A percentile compares a stretch with the other conserved stretches of the same genome.
phyloP scores from a whole-genome alignment of 2,329 filamentous ascomycete species.

The Beauveria bassiana region DNA sequence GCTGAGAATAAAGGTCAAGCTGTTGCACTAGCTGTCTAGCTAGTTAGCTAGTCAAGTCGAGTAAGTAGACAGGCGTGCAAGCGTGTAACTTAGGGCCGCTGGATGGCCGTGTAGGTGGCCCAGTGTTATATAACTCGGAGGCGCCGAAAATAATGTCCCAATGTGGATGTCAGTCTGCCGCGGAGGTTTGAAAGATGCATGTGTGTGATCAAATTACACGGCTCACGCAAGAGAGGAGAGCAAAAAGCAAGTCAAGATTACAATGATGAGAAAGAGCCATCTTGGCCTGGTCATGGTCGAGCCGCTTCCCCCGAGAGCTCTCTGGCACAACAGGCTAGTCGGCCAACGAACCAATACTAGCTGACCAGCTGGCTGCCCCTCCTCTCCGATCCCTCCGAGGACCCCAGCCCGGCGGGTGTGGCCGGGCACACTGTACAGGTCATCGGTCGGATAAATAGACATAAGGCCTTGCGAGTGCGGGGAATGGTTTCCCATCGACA shows the following conservation, averaged over 20 bases:
- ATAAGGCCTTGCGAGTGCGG: neutral
- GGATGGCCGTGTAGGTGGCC: neutral
- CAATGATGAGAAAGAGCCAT: neutral
- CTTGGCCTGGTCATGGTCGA: neutral
- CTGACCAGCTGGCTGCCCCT: neutral
- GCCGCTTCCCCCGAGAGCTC: neutral
- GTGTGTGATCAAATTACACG: neutral
- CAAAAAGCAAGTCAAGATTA: neutral
- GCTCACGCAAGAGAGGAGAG: neutral
- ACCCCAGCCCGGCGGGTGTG: neutral
- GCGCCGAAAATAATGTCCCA: neutral
- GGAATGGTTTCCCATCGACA: neutral
- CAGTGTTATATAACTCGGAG: neutral
- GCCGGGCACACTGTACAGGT: neutral
- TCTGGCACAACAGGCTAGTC: neutral
- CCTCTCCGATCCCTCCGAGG: constrained; percentile 1
- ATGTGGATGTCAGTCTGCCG: neutral
- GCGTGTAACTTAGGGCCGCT: neutral
- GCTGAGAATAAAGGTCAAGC: too few species aligned
- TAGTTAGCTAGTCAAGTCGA: too few species aligned
- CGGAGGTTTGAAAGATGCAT: neutral
- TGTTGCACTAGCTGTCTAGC: too few species aligned
- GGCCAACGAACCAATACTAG: neutral
- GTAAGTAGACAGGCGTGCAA: neutral
- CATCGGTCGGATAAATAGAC: neutral